A percentile compares a stretch with the other conserved stretches of the same genome.
These are phyloP conservation scores for Candida gorgasii DNA, from an alignment of 805 yeast genomes.

Conservation along the genomic window DNA sequence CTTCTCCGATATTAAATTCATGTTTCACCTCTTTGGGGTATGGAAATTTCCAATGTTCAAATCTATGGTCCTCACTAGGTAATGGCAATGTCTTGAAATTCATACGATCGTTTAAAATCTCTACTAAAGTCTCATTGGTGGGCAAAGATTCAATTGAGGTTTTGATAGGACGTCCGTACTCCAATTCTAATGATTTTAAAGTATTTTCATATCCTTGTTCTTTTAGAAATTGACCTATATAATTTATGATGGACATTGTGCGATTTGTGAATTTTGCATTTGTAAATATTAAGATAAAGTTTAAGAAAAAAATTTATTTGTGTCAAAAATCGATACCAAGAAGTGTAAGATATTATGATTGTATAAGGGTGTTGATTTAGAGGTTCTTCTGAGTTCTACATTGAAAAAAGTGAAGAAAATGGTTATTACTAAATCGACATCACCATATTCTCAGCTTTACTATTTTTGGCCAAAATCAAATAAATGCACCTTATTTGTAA, in stretches of 20 bases:
- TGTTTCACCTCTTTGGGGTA: constrained; percentile 23
- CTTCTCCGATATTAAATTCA: constrained; percentile 20
- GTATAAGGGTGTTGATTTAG: background rate
- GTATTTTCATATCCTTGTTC: constrained; percentile 50
- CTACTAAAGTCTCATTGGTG: constrained; percentile 37
- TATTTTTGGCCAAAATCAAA: too few species aligned
- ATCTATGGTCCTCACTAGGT: constrained; percentile 12
- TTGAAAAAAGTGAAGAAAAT: too few species aligned
- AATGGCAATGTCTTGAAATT: constrained; percentile 24
- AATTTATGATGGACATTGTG: constrained; percentile 5
- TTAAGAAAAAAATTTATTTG: background rate
- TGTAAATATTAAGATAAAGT: background rate
- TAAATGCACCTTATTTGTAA: too few species aligned
- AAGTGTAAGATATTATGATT: background rate
- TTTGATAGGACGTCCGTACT: constrained; percentile 38
- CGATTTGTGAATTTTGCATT: constrained; percentile 1
- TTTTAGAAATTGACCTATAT: constrained; percentile 62
- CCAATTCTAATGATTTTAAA: constrained; percentile 48
- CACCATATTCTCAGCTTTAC: too few species aligned
- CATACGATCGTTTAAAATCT: constrained; percentile 39
- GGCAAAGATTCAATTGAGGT: constrained; percentile 16
- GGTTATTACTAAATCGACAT: too few species aligned
- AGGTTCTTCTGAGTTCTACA: too few species aligned
- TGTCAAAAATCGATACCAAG: too few species aligned
- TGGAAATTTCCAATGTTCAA: constrained; percentile 33